phyloP scores from a whole-genome alignment of 78 protist genomes.

The Dictyostelium intermedium region DNA sequence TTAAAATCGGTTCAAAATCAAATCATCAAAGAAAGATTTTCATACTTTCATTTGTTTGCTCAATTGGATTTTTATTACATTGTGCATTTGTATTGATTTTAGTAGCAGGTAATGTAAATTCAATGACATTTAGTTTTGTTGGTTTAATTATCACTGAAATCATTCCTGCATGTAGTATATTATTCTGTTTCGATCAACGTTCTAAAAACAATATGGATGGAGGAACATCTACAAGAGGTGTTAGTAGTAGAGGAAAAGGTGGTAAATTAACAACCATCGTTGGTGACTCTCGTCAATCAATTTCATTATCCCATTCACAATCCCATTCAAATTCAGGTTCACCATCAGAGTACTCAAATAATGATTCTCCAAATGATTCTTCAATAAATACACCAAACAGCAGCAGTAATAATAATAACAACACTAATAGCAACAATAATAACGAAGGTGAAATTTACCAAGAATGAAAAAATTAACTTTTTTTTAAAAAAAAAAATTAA shows the following conservation, averaged over 20 bases:
- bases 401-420: neutral
- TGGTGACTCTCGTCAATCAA: neutral
- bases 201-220: neutral
- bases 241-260: neutral
- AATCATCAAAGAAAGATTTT: neutral
- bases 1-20: neutral
- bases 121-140: neutral
- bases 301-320: neutral
- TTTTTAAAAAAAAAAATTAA: too few species aligned
- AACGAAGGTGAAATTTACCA: neutral
- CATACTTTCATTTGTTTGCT: neutral
- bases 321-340: neutral
- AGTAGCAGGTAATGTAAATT: neutral
- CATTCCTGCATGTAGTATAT: neutral
- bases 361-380: neutral
- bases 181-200: neutral
- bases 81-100: neutral
- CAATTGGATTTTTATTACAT: constrained; percentile 1
- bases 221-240: neutral
- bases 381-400: neutral
- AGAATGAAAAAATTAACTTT: neutral
- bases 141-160: constrained; percentile 14
- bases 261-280: neutral
- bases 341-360: neutral
- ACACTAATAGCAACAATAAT: too few species aligned